A percentile compares a stretch with the other conserved stretches of the same genome.
phyloP scores from a whole-genome alignment of 1,284 basidiomycete species.

The Polyporus tsugae region DNA sequence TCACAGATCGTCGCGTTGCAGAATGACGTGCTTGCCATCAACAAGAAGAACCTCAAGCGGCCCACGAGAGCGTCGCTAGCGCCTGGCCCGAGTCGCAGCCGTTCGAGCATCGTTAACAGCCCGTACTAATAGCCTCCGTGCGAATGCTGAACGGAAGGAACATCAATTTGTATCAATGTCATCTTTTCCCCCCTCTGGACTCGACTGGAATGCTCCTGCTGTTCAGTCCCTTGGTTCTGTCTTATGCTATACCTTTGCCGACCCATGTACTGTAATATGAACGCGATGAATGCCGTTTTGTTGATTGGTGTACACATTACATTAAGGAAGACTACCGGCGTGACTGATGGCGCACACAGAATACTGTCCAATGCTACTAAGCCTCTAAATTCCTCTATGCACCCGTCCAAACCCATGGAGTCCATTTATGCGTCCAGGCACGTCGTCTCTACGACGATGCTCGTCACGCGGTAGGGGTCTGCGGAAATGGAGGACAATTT shows the following conservation, averaged over 20 bases:
- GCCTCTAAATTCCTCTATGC: slow-evolving; percentile 23
- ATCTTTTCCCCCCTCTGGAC: background rate
- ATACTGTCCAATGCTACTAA: slow-evolving; percentile 1
- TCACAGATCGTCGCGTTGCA: slow-evolving; percentile 89
- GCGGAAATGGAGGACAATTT: slow-evolving; percentile 22
- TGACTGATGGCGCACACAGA: background rate
- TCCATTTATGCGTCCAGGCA: slow-evolving; percentile 49
- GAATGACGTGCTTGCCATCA: slow-evolving; percentile 93
- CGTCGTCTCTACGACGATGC: slow-evolving; percentile 95
- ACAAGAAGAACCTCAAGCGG: slow-evolving; percentile 91
- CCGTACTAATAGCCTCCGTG: slow-evolving; percentile 57
- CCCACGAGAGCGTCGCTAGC: slow-evolving; percentile 86
- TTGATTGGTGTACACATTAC: slow-evolving; percentile 16
- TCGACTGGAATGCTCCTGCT: background rate
- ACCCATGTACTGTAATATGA: background rate
- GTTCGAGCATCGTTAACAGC: slow-evolving; percentile 73
- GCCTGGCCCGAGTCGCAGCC: slow-evolving; percentile 52
- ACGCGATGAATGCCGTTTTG: slow-evolving; percentile 11
- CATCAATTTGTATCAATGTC: slow-evolving; percentile 24
- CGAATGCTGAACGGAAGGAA: slow-evolving; percentile 4
- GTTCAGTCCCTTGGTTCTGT: background rate
- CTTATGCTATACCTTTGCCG: background rate
- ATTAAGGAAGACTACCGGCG: slow-evolving; percentile 8
- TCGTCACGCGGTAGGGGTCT: slow-evolving; percentile 91
- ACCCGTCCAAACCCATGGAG: slow-evolving; percentile 11